These are phyloP conservation scores for Chytriomyces sp. DNA, from an alignment of 192 early-diverging fungal genomes.

Conservation along the genomic window DNA sequence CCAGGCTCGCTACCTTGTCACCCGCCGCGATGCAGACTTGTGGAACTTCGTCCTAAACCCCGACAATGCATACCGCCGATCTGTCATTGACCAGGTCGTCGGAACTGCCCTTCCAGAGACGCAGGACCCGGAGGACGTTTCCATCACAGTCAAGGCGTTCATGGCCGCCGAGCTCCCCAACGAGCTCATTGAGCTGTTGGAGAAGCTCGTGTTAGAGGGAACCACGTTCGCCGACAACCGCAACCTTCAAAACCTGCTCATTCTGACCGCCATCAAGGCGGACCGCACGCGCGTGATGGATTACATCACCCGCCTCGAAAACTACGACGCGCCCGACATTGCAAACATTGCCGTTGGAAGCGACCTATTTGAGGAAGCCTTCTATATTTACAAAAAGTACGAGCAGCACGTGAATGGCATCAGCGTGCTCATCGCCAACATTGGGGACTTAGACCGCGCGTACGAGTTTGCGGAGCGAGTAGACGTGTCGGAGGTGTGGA, in stretches of 20 bases:
- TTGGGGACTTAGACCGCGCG: slow-evolving; percentile 92
- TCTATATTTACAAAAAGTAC: slow-evolving; percentile 93
- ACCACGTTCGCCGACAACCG: slow-evolving; percentile 93
- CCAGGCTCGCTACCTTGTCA: slow-evolving; percentile 94
- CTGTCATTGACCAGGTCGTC: slow-evolving; percentile 93
- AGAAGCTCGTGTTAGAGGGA: slow-evolving; percentile 93
- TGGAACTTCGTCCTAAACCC: slow-evolving; percentile 84
- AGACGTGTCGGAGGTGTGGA: slow-evolving; percentile 93
- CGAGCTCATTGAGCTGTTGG: slow-evolving; percentile 95
- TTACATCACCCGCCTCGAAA: slow-evolving; percentile 91
- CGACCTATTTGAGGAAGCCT: slow-evolving; percentile 94
- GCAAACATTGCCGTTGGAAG: slow-evolving; percentile 91
- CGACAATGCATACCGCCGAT: slow-evolving; percentile 80
- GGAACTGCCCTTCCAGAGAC: slow-evolving; percentile 91
- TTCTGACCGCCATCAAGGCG: slow-evolving; percentile 95
- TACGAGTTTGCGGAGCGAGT: slow-evolving; percentile 93
- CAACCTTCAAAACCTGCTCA: slow-evolving; percentile 96
- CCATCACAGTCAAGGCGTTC: slow-evolving; percentile 96
- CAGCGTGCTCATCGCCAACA: slow-evolving; percentile 88
- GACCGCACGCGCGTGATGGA: slow-evolving; percentile 92
- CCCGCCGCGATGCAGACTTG: slow-evolving; percentile 78
- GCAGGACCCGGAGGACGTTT: slow-evolving; percentile 96
- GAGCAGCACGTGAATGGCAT: slow-evolving; percentile 87
- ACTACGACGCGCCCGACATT: slow-evolving; percentile 97
- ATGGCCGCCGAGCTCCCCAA: slow-evolving; percentile 95